A percentile compares a stretch with the other conserved stretches of the same genome.
Conservation (phyloP, 1,284 basidiomycete species). For the Leccinum griseonigrum region DNA sequence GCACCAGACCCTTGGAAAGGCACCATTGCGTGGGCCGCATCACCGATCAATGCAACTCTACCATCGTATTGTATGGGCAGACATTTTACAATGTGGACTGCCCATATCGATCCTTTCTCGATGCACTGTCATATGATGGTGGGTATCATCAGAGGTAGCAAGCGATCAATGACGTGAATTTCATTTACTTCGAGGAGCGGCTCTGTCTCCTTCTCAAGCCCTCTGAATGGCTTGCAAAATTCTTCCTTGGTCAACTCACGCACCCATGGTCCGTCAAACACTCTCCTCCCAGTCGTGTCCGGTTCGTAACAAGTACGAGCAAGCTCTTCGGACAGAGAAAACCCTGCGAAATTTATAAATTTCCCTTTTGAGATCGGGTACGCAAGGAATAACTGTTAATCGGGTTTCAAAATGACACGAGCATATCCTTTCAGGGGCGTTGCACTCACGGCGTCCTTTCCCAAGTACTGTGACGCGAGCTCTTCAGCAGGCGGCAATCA, state of each 20-base stretch:
- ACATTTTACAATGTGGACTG: conserved; percentile 43
- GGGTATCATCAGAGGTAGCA: neutral
- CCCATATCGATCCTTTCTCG: conserved; percentile 45
- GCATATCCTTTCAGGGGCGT: neutral
- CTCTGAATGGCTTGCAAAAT: conserved; percentile 23
- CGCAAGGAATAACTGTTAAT: conserved; percentile 12
- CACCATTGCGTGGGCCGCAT: conserved; percentile 58
- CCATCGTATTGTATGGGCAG: conserved; percentile 39
- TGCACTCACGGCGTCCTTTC: neutral
- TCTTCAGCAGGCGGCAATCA: neutral
- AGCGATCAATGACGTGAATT: neutral
- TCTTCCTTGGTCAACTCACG: conserved; percentile 29
- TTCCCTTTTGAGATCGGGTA: conserved; percentile 33
- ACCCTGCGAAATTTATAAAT: conserved; percentile 33
- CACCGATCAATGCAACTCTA: conserved; percentile 48
- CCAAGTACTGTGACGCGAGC: neutral
- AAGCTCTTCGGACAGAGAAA: conserved; percentile 28
- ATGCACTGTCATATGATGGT: conserved; percentile 31
- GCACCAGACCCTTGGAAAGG: conserved; percentile 57
- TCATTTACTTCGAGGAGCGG: conserved; percentile 26
- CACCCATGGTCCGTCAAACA: conserved; percentile 32
- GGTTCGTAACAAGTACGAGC: conserved; percentile 24
- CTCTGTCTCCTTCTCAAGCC: conserved; percentile 30
- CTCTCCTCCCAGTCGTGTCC: conserved; percentile 17
- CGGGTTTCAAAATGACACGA: neutral